phyloP scores from a whole-genome alignment of 1,284 basidiomycete species.

The Cerioporus squamosus region DNA sequence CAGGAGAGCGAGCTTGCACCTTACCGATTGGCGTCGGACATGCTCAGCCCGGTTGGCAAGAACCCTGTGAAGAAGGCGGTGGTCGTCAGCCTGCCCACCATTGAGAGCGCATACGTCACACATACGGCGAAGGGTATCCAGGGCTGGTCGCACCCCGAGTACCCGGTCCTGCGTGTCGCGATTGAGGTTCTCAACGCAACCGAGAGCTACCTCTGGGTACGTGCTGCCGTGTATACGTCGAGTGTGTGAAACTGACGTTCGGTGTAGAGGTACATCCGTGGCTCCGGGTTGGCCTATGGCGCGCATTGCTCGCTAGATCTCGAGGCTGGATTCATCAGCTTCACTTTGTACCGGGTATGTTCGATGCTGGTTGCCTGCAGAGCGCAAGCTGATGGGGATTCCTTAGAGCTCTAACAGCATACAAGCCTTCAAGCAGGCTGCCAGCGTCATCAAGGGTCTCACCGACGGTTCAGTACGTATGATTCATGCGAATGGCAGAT shows the following conservation, averaged over 20 bases:
- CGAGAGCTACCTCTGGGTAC: conserved; percentile 94
- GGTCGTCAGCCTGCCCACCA: conserved; percentile 89
- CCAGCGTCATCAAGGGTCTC: conserved; percentile 75
- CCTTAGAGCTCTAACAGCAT: conserved; percentile 86
- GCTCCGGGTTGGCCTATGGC: conserved; percentile 93
- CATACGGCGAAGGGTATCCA: conserved; percentile 82
- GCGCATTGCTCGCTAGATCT: conserved; percentile 80
- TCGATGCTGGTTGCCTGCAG: neutral
- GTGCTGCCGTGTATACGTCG: conserved; percentile 3
- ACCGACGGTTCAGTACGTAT: conserved; percentile 79
- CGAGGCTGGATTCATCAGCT: conserved; percentile 84
- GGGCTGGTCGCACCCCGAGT: conserved; percentile 85
- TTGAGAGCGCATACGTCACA: conserved; percentile 90
- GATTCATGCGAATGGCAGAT: neutral
- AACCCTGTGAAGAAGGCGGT: conserved; percentile 79
- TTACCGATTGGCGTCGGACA: conserved; percentile 70
- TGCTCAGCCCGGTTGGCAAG: conserved; percentile 78
- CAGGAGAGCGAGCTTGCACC: conserved; percentile 62
- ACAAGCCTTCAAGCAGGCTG: conserved; percentile 84
- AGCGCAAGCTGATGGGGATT: neutral
- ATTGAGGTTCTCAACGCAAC: conserved; percentile 91
- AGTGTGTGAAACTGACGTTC: neutral
- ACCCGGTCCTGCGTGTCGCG: conserved; percentile 85
- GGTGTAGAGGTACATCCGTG: conserved; percentile 79
- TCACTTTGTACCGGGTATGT: conserved; percentile 82